Percentiles rank a stretch among this genome's conserved stretches.
phyloP scores from a whole-genome alignment of 31 red algal genomes.

The Porphyra umbilicalis region DNA sequence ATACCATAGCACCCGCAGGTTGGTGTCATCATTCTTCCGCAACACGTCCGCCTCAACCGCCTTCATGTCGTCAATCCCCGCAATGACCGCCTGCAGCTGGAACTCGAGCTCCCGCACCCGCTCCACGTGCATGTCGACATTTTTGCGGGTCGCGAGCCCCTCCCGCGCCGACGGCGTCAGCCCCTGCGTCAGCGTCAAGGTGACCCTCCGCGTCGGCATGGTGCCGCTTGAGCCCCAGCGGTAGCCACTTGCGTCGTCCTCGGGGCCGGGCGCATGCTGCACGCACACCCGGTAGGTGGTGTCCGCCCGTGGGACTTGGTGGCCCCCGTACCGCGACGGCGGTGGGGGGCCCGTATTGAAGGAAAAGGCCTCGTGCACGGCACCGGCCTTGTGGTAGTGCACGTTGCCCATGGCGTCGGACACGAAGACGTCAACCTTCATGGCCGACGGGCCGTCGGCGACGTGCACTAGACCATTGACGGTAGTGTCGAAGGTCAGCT shows the following conservation, averaged over 20 bases:
- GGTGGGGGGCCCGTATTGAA: neutral
- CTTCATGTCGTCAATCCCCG: conserved; percentile 11
- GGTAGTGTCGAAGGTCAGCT: neutral
- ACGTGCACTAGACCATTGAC: neutral
- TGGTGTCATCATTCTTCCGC: conserved; percentile 13
- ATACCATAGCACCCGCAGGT: conserved; percentile 13
- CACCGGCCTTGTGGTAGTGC: neutral
- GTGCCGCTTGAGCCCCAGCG: neutral
- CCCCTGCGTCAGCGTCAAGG: neutral
- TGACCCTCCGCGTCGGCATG: neutral
- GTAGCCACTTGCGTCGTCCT: neutral
- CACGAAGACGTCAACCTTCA: neutral
- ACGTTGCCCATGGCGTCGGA: neutral
- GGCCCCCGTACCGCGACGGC: neutral
- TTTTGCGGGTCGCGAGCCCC: neutral
- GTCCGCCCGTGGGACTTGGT: neutral
- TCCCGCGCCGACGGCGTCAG: neutral
- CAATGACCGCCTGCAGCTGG: conserved; percentile 11
- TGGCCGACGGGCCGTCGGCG: neutral
- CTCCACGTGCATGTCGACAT: conserved; percentile 7
- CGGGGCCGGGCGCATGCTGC: neutral
- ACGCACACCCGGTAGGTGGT: neutral
- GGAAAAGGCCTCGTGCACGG: neutral
- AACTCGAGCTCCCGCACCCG: conserved; percentile 3
- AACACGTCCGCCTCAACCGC: conserved; percentile 4